Evolutionary conservation across 2,329 filamentous ascomycete species (phyloP), one percentile per base, ranked within the genome.

Genomic region (Pyricularia grisea): DNA sequence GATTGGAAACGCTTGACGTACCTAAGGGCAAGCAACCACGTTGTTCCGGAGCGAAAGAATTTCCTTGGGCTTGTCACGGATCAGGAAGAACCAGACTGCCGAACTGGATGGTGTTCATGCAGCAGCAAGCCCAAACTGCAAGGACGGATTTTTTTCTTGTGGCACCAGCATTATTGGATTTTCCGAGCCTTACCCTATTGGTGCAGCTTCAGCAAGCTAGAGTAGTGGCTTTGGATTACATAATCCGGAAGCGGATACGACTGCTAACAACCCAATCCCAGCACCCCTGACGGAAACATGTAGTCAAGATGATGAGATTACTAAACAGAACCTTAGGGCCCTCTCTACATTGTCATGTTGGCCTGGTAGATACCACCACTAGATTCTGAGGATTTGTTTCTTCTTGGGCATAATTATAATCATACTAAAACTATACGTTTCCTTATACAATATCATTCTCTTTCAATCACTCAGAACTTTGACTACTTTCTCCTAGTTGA

Each of bases 81-180:
- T 79, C 76, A 81, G 80, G 80, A 82, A 82, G 80, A 82, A 82
- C 80, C 80, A 79, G 77, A 76, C 75, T 73, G 72, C 73, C 73
- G 73, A 71, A 63, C 60, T 33, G 60, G 23, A 65, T 68, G 50
- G 66, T 67, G 67, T 68, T 36, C 42, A 50, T 20, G 42, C 25
- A 27, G 64, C 27, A 36, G 33, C 33, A 36, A 36, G 33, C 33
- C 33, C 33, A 36, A 14, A 23, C 27, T 27, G 64, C 64, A 33
- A 66, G 30, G 25, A 66, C 27, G 30, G 33, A 12, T 65, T 66
- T 66, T 66, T 66, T 33, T 33, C 25, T 27, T 11, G 25, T 23
- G 25, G 60, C 60, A 64, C n/a, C 60, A 23, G 60, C 42, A 50
- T 50, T 50, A 50, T 50, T 50, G 42, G 9, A 50, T 50, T 50